Conservation (phyloP, 495 filamentous ascomycete species). For the Parathielavia hyrcaniae region DNA sequence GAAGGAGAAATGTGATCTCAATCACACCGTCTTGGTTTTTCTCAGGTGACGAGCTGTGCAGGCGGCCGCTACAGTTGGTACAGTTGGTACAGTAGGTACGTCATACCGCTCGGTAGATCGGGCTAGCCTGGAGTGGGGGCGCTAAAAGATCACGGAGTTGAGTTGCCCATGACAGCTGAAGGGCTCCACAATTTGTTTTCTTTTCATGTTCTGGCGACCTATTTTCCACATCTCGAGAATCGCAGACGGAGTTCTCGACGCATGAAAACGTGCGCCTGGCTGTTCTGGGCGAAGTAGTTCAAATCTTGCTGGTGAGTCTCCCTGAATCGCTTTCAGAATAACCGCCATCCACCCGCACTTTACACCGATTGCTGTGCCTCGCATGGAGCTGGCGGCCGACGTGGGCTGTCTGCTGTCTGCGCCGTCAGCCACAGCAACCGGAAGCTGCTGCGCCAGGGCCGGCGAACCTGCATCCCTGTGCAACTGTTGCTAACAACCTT, state of each 20-base stretch:
- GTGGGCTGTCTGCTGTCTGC: neutral
- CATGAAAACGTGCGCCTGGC: neutral
- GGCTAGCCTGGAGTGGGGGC: neutral
- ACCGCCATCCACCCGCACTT: too few relatives aligned
- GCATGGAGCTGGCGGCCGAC: neutral
- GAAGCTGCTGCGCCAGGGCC: neutral
- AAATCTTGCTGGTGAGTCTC: neutral
- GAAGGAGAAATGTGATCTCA: neutral
- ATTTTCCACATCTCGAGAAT: neutral
- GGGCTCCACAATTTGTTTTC: constrained; percentile 16
- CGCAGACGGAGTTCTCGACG: neutral
- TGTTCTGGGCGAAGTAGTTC: neutral
- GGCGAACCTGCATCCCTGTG: neutral
- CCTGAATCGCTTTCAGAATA: neutral
- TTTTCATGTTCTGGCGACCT: constrained; percentile 5
- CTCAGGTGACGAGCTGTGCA: neutral
- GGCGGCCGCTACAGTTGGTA: neutral
- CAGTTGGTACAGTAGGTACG: constrained; percentile 13
- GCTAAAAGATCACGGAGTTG: neutral
- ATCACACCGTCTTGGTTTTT: neutral
- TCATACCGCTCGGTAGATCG: constrained; percentile 4
- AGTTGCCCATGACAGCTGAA: constrained; percentile 23
- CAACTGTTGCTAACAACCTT: constrained; percentile 4
- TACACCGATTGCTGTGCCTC: constrained; percentile 9
- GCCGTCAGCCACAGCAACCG: neutral